These are phyloP conservation scores for Rosa multiflora DNA, from an alignment of 306 rosid genomes.

Conservation along the genomic window DNA sequence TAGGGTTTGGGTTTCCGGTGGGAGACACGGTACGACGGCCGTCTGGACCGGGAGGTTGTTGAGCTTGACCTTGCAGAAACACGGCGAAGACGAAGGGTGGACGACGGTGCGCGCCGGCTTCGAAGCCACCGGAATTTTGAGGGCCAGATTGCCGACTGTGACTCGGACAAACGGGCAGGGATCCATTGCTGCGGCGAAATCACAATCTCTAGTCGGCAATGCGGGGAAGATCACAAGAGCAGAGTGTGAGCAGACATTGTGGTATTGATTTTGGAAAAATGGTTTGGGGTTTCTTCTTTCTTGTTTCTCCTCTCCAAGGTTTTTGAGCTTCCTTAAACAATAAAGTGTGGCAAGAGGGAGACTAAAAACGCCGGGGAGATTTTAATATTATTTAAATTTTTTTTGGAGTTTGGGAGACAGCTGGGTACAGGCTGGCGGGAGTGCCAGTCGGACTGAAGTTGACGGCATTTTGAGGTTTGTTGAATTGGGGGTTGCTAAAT, in stretches of 20 bases:
- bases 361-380: background rate
- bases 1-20: constrained; percentile 37
- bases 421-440: constrained; percentile 19
- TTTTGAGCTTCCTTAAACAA: background rate
- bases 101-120: constrained; percentile 70
- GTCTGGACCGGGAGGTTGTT: constrained; percentile 58
- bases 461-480: constrained; percentile 1
- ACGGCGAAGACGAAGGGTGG: constrained; percentile 71
- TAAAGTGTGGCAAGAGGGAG: background rate
- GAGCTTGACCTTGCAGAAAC: constrained; percentile 72
- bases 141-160: constrained; percentile 64
- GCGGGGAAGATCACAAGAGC: background rate
- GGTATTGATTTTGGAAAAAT: background rate
- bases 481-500: background rate
- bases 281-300: background rate
- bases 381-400: background rate
- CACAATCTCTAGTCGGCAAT: background rate
- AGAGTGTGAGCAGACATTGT: background rate
- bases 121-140: constrained; percentile 71
- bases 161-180: constrained; percentile 75
- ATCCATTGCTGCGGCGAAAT: constrained; percentile 47
- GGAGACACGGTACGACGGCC: constrained; percentile 57
- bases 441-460: constrained; percentile 3
- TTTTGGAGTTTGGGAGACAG: constrained; percentile 7
- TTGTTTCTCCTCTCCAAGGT: background rate